A percentile compares a stretch with the other conserved stretches of the same genome.
These are phyloP conservation scores for Allium sativum DNA, from an alignment of 106 monocot genomes.

Conservation along the genomic window DNA sequence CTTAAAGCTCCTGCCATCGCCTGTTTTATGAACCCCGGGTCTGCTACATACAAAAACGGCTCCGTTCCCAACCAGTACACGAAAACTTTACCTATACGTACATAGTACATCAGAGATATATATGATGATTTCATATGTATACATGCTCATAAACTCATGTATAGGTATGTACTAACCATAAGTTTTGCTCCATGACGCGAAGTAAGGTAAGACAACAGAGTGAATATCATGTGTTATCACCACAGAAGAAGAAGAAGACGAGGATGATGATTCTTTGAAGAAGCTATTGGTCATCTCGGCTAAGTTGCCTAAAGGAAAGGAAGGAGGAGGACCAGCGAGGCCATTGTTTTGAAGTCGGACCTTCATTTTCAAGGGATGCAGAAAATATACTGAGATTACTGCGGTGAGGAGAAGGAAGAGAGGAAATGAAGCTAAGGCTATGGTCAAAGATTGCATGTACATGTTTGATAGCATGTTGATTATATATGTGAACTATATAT, in stretches of 20 bases:
- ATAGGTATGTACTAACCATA: slow-evolving; percentile 35
- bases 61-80: slow-evolving; percentile 83
- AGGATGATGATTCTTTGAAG: not conserved
- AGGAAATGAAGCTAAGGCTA: slow-evolving; percentile 5
- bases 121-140: not conserved
- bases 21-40: slow-evolving; percentile 39
- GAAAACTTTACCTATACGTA: slow-evolving; percentile 54
- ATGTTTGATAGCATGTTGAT: too few relatives aligned
- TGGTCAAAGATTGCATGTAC: slow-evolving; percentile 9
- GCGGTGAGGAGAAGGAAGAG: slow-evolving; percentile 12
- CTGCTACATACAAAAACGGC: slow-evolving; percentile 53
- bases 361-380: slow-evolving; percentile 14
- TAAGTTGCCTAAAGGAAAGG: slow-evolving; percentile 64
- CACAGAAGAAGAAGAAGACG: not conserved
- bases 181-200: slow-evolving; percentile 51
- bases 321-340: slow-evolving; percentile 52
- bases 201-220: slow-evolving; percentile 52
- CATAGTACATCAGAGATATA: too few relatives aligned
- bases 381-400: slow-evolving; percentile 14
- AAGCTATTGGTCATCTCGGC: slow-evolving; percentile 26
- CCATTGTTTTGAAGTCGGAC: slow-evolving; percentile 28
- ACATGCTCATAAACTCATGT: not conserved
- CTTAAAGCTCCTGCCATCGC: slow-evolving; percentile 16
- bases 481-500: too few relatives aligned
- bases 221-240: slow-evolving; percentile 45